These are phyloP conservation scores for Sporothrix protearum DNA, from an alignment of 2,329 filamentous ascomycete genomes.

Conservation along the genomic window DNA sequence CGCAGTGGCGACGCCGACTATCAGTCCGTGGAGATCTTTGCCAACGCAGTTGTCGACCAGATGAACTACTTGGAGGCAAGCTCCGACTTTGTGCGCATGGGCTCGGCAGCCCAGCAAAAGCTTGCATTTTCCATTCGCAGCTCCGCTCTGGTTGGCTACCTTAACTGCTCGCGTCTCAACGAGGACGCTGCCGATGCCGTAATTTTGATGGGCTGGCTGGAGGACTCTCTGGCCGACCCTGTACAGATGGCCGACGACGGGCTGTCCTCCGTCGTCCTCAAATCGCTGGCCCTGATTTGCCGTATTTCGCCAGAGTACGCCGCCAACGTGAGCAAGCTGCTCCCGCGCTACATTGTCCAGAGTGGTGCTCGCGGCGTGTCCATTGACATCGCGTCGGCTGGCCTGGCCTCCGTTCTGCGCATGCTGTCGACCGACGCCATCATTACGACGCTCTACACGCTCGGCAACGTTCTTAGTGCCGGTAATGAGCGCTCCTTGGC, in stretches of 20 bases:
- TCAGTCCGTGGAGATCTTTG: constrained; percentile 59
- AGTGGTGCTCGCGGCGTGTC: constrained; percentile 66
- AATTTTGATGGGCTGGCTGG: constrained; percentile 76
- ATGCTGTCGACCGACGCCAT: constrained; percentile 85
- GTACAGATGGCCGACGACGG: constrained; percentile 77
- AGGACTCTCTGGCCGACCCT: constrained; percentile 73
- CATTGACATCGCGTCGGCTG: constrained; percentile 75
- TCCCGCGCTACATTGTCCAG: constrained; percentile 86
- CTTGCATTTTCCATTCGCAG: constrained; percentile 84
- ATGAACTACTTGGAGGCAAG: constrained; percentile 84
- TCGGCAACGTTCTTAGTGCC: constrained; percentile 91
- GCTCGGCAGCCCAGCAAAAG: constrained; percentile 79
- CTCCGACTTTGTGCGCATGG: constrained; percentile 83
- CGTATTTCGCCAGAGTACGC: constrained; percentile 70
- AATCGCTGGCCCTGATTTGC: constrained; percentile 77
- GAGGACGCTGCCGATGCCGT: constrained; percentile 78
- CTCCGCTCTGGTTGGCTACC: constrained; percentile 72
- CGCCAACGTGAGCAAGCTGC: constrained; percentile 69
- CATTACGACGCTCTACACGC: constrained; percentile 90
- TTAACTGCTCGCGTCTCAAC: constrained; percentile 80
- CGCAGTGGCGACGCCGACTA: constrained; percentile 50
- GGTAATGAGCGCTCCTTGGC: constrained; percentile 53
- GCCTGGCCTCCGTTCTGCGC: constrained; percentile 75
- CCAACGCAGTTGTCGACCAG: constrained; percentile 72
- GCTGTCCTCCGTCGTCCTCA: constrained; percentile 74